Base-by-base conservation (phyloP, 208 protist genomes). In the Leptomonas pyrrhocoris region DNA sequence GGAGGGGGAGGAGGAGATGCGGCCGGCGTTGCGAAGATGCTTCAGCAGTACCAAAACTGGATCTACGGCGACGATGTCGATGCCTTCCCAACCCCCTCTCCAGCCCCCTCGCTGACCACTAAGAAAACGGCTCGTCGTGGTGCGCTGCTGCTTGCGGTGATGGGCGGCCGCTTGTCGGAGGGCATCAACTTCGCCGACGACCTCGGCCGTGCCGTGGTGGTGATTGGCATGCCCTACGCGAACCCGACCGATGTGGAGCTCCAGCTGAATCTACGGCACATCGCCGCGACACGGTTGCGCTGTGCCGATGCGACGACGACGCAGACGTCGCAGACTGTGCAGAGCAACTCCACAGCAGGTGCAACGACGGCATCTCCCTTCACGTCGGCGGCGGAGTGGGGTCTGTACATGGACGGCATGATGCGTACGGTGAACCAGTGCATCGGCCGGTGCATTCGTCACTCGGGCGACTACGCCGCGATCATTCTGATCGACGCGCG, bases 151-250 rank as follows among this genome's bases (percentile, higher is more conserved):
- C 90, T 95, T 38, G 84, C 83, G 27, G 97, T 99, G 11, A 97
- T 99, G 72, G 97, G 98, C 40, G 98, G 98, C 13, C 98, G 98
- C 54, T 78, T 99, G 36, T 97, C 89, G 21, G 98, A 99, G 79
- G 98, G 98, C 43, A 99, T 99, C 76, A 99, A 99, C 87, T 99
- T 99, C 61, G 81, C 77, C 12, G 98, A 99, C 72, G 92, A 96
- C 58, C 85, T 98, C 19, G 98, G 93, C 3, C 82, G 98, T 12
- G 86, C 73, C 18, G 93, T 99, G 1, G 36, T 99, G 0, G 93
- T 99, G 51, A 81, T 99, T 12, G 98, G 98, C 18, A 43, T 99
- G 64, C 98, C 98, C 7, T 99, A 94, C 73, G 94, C 98, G 0
- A 98, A 98, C 77, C 77, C 79, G 11, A 68, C 73, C 28, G 97